Percentiles rank a stretch among this genome's conserved stretches.
Evolutionary conservation across 2,329 filamentous ascomycete species (phyloP).

Genomic region (Emergomyces africanus): DNA sequence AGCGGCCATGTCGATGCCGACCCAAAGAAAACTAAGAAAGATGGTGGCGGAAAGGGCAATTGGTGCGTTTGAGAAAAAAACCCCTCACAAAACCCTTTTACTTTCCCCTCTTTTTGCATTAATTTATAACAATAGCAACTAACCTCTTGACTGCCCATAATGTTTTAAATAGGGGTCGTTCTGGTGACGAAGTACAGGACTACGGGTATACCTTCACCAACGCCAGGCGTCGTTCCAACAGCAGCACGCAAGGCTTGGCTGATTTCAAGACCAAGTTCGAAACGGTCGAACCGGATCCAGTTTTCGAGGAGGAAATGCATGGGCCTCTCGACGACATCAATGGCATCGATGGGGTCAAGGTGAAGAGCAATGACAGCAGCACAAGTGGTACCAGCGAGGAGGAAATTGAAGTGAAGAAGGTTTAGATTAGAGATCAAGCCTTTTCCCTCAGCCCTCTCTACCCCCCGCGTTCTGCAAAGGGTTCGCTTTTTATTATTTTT

Average conservation of each 20-base stretch:
- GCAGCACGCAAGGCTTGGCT: slow-evolving; percentile 58
- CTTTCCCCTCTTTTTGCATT: neutral
- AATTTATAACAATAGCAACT: neutral
- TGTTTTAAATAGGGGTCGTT: slow-evolving; percentile 52
- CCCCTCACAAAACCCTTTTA: no score
- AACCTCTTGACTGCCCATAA: neutral
- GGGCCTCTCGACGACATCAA: slow-evolving; percentile 47
- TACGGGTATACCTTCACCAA: slow-evolving; percentile 74
- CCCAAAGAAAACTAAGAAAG: slow-evolving; percentile 94
- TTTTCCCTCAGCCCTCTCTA: neutral
- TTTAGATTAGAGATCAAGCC: neutral
- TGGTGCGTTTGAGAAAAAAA: slow-evolving; percentile 50
- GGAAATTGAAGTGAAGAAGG: slow-evolving; percentile 3
- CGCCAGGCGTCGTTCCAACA: slow-evolving; percentile 84
- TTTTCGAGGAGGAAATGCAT: slow-evolving; percentile 79
- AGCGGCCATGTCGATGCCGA: slow-evolving; percentile 65
- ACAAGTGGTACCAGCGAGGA: slow-evolving; percentile 2
- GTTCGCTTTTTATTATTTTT: neutral
- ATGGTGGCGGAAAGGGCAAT: slow-evolving; percentile 82
- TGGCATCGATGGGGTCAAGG: slow-evolving; percentile 26
- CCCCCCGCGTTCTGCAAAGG: neutral
- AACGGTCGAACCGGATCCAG: slow-evolving; percentile 72
- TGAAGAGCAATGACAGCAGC: slow-evolving; percentile 4
- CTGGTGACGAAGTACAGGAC: slow-evolving; percentile 74
- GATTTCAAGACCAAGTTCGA: slow-evolving; percentile 98